Base-by-base conservation (phyloP, 441 rosid species). In the Brassica balearica region DNA sequence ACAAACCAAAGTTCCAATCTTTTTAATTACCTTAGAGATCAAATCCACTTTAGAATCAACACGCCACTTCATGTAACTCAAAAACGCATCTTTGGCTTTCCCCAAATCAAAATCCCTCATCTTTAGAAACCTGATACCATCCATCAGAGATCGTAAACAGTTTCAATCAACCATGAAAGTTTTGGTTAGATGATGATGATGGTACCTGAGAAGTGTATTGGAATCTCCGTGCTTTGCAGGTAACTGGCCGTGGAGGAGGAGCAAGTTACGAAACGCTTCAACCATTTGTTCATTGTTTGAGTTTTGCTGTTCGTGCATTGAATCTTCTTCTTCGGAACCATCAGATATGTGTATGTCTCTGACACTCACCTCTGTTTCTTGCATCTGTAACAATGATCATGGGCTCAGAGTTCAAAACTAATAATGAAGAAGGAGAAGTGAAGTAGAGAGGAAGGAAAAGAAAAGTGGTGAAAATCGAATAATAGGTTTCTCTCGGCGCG, bases 211-310 rank as follows among this genome's bases (percentile, higher is more conserved):
- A 58, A 77, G 77, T n/a, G 81, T 77, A 1, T n/a, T 4, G 5
- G 7, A 17, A 20, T 77, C 77, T n/a, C 63, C 77, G 53, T 41
- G 72, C 10, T 66, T 72, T 0, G 38, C 0, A 65, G 81, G 77
- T 43, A 77, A 71, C 1, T 71, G 38, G 8, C 72, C 76, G 59
- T 77, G 76, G 67, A 65, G 81, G 38, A 77, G 76, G 65, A 77
- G 72, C 72, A 77, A 71, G 10, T 77, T 72, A 65, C 63, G 77
- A 72, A 77, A 77, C 20, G 81, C 77, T 77, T 77, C 73, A 32
- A 72, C 73, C 6, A 72, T 72, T 10, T 77, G 59, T 36, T 63
- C 75, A 23, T 63, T 55, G 19, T 14, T 32, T 14, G 71, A 19
- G 25, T 0, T 20, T 1, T 61, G 69, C 0, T 48, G 76, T 11